A percentile compares a stretch with the other conserved stretches of the same genome.
These are phyloP conservation scores for Kuraishia molischiana DNA, from an alignment of 805 yeast species.

Conservation along the genomic window DNA sequence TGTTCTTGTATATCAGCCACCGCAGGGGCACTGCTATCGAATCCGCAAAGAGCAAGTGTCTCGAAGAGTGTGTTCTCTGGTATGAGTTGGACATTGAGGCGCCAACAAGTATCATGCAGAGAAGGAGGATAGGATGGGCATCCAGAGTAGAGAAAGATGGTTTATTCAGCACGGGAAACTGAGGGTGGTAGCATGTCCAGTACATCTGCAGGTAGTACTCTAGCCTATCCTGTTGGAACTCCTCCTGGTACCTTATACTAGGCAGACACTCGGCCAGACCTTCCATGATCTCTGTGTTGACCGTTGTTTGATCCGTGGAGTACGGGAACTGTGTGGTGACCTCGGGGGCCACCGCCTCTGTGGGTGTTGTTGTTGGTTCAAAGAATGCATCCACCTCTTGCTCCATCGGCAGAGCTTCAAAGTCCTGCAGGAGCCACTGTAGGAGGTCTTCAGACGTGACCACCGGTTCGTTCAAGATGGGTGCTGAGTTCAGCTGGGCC, in stretches of 20 bases:
- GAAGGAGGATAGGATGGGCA: conserved; percentile 38
- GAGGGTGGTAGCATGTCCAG: conserved; percentile 53
- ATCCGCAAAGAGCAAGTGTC: conserved; percentile 7
- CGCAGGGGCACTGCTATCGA: conserved; percentile 51
- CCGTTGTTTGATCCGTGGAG: neutral
- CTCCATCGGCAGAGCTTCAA: neutral
- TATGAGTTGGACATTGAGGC: conserved; percentile 25
- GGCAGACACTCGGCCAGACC: neutral
- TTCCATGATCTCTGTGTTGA: neutral
- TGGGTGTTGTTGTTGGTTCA: neutral
- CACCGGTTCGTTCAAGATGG: neutral
- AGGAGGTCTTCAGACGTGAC: neutral
- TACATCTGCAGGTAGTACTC: conserved; percentile 21
- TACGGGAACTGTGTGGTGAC: neutral
- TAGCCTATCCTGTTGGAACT: neutral
- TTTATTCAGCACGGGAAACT: conserved; percentile 47
- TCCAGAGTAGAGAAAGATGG: conserved; percentile 44
- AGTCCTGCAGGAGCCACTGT: neutral
- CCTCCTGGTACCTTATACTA: neutral
- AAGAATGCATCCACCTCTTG: neutral
- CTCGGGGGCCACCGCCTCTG: neutral
- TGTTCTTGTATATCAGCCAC: conserved; percentile 59
- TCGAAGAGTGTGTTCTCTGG: conserved; percentile 11
- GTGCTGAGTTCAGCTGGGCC: neutral
- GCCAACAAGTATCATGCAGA: conserved; percentile 50